These are phyloP conservation scores for Silene coronaria DNA, from an alignment of 179 eudicot genomes.

Conservation along the genomic window DNA sequence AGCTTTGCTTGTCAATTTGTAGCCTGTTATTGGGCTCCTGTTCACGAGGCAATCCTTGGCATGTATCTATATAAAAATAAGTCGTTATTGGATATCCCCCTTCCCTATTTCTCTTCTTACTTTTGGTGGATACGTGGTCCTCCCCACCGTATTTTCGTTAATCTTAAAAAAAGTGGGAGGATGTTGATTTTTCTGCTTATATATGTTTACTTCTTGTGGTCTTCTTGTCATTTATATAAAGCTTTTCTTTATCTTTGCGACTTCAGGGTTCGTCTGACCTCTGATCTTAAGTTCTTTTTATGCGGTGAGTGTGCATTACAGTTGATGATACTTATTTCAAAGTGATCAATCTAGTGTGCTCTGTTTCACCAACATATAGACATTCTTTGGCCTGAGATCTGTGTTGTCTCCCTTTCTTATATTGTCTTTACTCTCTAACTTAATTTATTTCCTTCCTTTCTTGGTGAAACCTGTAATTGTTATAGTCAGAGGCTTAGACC, in stretches of 20 bases:
- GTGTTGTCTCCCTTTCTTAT: background rate
- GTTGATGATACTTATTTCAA: background rate
- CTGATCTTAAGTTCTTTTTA: conserved; percentile 1
- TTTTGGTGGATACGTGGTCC: background rate
- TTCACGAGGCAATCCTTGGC: background rate
- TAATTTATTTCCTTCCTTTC: conserved; percentile 7
- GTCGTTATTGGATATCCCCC: background rate
- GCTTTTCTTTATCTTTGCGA: background rate
- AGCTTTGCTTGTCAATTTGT: background rate
- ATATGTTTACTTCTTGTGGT: background rate
- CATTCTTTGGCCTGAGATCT: background rate
- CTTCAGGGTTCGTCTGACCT: background rate
- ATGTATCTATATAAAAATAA: background rate
- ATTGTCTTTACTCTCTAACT: conserved; percentile 2
- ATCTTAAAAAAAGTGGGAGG: background rate
- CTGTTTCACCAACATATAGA: background rate
- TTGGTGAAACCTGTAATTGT: conserved; percentile 6
- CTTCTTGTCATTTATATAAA: background rate
- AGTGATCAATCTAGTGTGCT: conserved; percentile 1
- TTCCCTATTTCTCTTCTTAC: background rate
- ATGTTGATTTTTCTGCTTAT: background rate
- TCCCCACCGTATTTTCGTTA: background rate
- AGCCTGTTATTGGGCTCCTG: background rate
- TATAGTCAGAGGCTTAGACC: conserved; percentile 95
- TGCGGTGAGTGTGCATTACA: background rate